These are phyloP conservation scores for Aspergillus fischeri DNA, from an alignment of 2,329 filamentous ascomycete species.

Conservation along the genomic window DNA sequence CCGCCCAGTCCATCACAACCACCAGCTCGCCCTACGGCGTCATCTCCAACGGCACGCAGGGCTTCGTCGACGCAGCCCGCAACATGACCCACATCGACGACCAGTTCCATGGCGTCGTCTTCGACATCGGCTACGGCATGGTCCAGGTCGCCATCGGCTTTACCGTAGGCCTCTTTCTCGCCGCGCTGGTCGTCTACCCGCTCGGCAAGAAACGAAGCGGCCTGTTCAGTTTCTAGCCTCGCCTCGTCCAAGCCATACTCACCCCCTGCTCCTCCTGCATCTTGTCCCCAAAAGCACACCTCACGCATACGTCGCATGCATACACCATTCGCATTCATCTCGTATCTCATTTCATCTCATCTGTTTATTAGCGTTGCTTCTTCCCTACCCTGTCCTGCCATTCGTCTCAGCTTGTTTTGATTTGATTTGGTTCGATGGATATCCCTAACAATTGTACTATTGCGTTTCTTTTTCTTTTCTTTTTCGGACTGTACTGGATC, in stretches of 20 bases:
- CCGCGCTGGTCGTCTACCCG: slow-evolving; percentile 47
- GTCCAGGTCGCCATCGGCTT: slow-evolving; percentile 49
- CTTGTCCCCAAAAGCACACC: too few species aligned
- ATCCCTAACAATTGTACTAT: not conserved
- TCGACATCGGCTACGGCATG: slow-evolving; percentile 48
- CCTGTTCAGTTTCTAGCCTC: slow-evolving; percentile 42
- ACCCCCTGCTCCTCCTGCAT: too few species aligned
- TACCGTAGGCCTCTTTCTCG: slow-evolving; percentile 47
- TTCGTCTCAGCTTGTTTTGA: not conserved
- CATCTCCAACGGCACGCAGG: slow-evolving; percentile 40
- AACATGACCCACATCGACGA: slow-evolving; percentile 18
- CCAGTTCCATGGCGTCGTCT: slow-evolving; percentile 29
- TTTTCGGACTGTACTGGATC: not conserved
- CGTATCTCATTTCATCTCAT: not conserved
- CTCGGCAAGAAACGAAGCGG: slow-evolving; percentile 47
- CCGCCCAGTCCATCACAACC: slow-evolving; percentile 52
- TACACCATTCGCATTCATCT: not conserved
- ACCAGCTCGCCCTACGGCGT: slow-evolving; percentile 34
- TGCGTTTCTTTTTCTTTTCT: not conserved
- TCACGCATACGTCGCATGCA: not conserved
- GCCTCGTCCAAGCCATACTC: not conserved
- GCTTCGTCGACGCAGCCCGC: slow-evolving; percentile 27
- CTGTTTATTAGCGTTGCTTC: not conserved
- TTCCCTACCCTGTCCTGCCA: not conserved
- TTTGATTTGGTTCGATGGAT: not conserved